Percentiles rank a stretch among this genome's conserved stretches.
Evolutionary conservation across 352 stramenopile species (phyloP).

Genomic region (Phytophthora cryptogea): DNA sequence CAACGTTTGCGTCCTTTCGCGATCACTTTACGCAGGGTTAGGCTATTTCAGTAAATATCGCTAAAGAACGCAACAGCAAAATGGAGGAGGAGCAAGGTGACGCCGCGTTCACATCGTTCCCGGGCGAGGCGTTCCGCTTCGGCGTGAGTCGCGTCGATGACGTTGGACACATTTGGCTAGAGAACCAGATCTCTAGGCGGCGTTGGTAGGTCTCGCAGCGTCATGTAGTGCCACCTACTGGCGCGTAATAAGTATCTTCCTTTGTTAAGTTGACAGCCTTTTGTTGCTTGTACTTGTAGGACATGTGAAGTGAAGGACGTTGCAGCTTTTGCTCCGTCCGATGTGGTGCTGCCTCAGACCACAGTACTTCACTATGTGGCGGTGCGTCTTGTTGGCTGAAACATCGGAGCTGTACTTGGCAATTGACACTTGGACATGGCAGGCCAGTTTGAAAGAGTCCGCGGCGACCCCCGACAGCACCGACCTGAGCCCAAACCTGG

Average conservation of each 20-base stretch:
- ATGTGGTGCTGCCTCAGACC: conserved; percentile 22
- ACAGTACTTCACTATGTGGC: conserved; percentile 31
- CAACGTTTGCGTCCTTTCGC: conserved; percentile 16
- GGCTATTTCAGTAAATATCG: conserved; percentile 7
- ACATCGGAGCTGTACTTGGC: background rate
- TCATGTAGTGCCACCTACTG: background rate
- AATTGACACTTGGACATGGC: conserved; percentile 1
- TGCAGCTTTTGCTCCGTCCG: conserved; percentile 13
- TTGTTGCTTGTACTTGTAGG: conserved; percentile 10
- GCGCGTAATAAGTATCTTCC: background rate
- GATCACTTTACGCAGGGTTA: conserved; percentile 18
- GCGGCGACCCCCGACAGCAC: background rate
- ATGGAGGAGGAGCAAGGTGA: conserved; percentile 28
- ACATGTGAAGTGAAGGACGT: conserved; percentile 24
- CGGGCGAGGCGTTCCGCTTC: conserved; percentile 29
- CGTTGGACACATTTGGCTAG: conserved; percentile 20
- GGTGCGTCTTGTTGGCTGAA: conserved; percentile 8
- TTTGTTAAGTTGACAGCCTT: background rate
- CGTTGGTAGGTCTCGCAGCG: conserved; percentile 18
- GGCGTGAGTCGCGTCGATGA: conserved; percentile 6
- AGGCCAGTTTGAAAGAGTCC: conserved; percentile 31
- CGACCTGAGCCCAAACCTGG: conserved; percentile 5
- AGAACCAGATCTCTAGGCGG: conserved; percentile 23
- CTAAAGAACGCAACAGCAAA: background rate
- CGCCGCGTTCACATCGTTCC: conserved; percentile 26